Base-by-base conservation (phyloP, 108 stramenopile genomes). In the Cyclostephanos invisitatus region DNA sequence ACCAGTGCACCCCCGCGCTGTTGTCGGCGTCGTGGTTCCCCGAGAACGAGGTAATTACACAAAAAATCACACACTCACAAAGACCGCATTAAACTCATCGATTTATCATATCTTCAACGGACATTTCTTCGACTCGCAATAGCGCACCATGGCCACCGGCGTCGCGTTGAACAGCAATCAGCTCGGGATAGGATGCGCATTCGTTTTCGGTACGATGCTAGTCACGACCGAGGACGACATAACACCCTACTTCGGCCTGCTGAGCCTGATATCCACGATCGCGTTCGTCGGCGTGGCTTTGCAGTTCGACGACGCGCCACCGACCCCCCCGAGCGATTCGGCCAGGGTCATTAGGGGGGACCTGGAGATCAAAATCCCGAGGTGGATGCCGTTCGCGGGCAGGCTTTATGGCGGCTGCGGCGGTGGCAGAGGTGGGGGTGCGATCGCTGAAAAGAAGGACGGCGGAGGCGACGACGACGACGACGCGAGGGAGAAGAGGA, bases 251-350 rank as follows among this genome's bases (percentile, higher is more conserved):
- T 93, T 93, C 80, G 88, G 90, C 9, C 67, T 93, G 36, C 67
- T 96, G 24, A 89, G 86, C 65, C 72, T 87, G 17, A 68, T 96
- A 22, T 78, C 89, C 11, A 84, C 91, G 0, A 49, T 93, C 22
- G 71, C 85, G 1, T 92, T 95, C 58, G 62, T 95, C 20, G 94
- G 94, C 27, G 81, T 83, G 3, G 79, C 89, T 44, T 64, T 95
- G 38, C 94, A 95, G 57, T 95, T 95, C 73, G 91, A 95, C 56
- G 94, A 95, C 73, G 94, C 94, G 12, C 94, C 93, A 6, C 94
- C 94, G 9, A 95, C 94, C 42, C 93, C 93, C 8, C 93, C 93
- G 9, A 89, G 88, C 9, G 81, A 89, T 54, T 86, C 89, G 46
- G 93, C 93, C 0, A 72, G 87, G 5, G 93, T 91, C 8, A 89